Evolutionary conservation across 108 stramenopile genomes (phyloP).

Genomic region (Asterionellopsis glacialis): DNA sequence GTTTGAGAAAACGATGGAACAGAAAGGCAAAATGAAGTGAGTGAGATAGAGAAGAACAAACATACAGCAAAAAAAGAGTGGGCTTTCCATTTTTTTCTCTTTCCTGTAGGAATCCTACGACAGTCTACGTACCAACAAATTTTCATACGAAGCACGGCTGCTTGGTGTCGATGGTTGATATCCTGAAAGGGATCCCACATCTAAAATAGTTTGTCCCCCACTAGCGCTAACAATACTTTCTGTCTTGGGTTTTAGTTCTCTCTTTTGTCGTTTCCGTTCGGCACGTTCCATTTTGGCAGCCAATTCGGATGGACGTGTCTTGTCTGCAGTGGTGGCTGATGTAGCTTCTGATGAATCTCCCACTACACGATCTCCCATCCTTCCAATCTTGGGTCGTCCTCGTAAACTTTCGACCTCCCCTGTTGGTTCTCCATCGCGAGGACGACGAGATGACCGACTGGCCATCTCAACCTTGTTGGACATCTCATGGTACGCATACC

Average conservation of each 20-base stretch:
- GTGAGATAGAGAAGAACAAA: neutral
- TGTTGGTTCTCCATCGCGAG: conserved; percentile 64
- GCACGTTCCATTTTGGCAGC: conserved; percentile 49
- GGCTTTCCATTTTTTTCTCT: too few relatives aligned
- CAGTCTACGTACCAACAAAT: conserved; percentile 41
- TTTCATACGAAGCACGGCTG: conserved; percentile 73
- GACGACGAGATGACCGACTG: conserved; percentile 43
- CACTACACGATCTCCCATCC: conserved; percentile 74
- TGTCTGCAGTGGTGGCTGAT: conserved; percentile 6
- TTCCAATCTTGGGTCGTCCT: conserved; percentile 56
- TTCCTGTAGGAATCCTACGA: neutral
- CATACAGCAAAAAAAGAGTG: too few relatives aligned
- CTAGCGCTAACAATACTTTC: neutral
- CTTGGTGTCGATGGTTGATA: conserved; percentile 76
- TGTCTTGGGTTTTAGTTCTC: conserved; percentile 5
- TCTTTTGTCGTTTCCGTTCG: conserved; percentile 29
- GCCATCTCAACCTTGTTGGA: conserved; percentile 93
- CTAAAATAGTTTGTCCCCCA: conserved; percentile 46
- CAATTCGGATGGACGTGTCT: conserved; percentile 41
- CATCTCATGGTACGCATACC: conserved; percentile 93
- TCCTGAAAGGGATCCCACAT: conserved; percentile 38
- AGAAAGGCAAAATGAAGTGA: conserved; percentile 1
- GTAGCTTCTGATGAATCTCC: too few relatives aligned
- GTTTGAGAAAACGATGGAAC: conserved; percentile 11
- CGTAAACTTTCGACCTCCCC: conserved; percentile 95